A percentile compares a stretch with the other conserved stretches of the same genome.
Evolutionary conservation across 2,329 filamentous ascomycete species (phyloP).

Genomic region (Sordariomycetes sp.): DNA sequence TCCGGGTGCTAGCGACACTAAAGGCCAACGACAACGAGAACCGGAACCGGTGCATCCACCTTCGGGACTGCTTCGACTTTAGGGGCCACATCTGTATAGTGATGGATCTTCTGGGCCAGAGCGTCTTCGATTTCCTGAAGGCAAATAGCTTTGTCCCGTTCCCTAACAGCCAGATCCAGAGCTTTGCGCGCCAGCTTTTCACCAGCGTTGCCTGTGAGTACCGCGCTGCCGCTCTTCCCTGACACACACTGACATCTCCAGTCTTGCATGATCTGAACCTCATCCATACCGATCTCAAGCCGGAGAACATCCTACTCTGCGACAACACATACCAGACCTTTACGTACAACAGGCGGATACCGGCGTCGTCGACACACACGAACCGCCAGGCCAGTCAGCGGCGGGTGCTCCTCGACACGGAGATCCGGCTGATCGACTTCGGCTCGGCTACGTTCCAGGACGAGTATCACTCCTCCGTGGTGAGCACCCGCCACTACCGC

Average conservation of each 20-base stretch:
- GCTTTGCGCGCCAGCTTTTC: slow-evolving; percentile 86
- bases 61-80: slow-evolving; percentile 95
- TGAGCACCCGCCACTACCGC: slow-evolving; percentile 56
- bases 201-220: slow-evolving; percentile 94
- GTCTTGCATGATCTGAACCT: slow-evolving; percentile 94
- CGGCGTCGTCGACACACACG: slow-evolving; percentile 48
- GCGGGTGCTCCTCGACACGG: slow-evolving; percentile 52
- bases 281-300: slow-evolving; percentile 76
- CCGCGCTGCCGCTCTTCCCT: slow-evolving; percentile 4
- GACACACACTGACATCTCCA: slow-evolving; percentile 18
- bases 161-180: slow-evolving; percentile 96
- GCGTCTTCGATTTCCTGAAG: slow-evolving; percentile 97
- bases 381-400: slow-evolving; percentile 49
- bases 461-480: slow-evolving; percentile 59
- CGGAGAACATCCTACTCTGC: slow-evolving; percentile 56
- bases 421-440: slow-evolving; percentile 59
- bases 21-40: slow-evolving; percentile 86
- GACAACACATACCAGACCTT: slow-evolving; percentile 55
- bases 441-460: slow-evolving; percentile 61
- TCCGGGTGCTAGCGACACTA: slow-evolving; percentile 82
- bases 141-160: slow-evolving; percentile 92
- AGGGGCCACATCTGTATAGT: slow-evolving; percentile 88
- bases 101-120: slow-evolving; percentile 72
- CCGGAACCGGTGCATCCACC: slow-evolving; percentile 90
- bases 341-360: slow-evolving; percentile 57